These are phyloP conservation scores for Kazachstania sp. DNA, from an alignment of 1,139 yeast species.

Conservation along the genomic window DNA sequence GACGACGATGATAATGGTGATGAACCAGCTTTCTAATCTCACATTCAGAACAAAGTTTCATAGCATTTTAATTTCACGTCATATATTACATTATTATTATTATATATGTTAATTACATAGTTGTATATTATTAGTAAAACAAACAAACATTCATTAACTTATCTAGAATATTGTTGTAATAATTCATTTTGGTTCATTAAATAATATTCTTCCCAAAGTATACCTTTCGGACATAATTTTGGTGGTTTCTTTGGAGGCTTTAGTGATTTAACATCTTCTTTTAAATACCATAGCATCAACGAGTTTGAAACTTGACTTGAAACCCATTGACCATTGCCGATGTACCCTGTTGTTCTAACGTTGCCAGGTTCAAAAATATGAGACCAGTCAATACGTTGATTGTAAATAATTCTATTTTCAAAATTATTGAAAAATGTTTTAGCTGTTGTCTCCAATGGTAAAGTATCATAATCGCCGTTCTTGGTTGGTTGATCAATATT, in stretches of 20 bases:
- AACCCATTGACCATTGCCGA: slow-evolving; percentile 16
- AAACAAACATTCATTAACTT: neutral
- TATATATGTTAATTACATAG: neutral
- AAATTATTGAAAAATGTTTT: slow-evolving; percentile 6
- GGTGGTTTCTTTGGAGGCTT: slow-evolving; percentile 15
- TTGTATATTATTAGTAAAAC: slow-evolving; percentile 1
- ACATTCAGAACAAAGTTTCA: neutral
- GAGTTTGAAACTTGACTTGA: slow-evolving; percentile 4
- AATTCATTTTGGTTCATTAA: slow-evolving; percentile 10
- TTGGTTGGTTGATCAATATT: neutral
- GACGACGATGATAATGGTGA: slow-evolving; percentile 47
- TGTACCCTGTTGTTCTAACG: slow-evolving; percentile 13
- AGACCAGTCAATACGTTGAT: slow-evolving; percentile 9
- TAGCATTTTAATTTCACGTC: too few species aligned
- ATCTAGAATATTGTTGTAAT: neutral
- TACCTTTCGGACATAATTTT: slow-evolving; percentile 15
- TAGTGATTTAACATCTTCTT: slow-evolving; percentile 7
- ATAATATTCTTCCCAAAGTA: slow-evolving; percentile 20
- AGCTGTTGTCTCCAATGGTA: slow-evolving; percentile 10
- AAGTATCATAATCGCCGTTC: neutral
- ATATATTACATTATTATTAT: too few species aligned
- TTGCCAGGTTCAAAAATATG: slow-evolving; percentile 10
- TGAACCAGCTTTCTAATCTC: slow-evolving; percentile 61
- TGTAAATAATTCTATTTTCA: slow-evolving; percentile 5
- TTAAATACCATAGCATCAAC: slow-evolving; percentile 9